Evolutionary conservation across 2,329 filamentous ascomycete species (phyloP).

Genomic region (Trichoderma afroharzianum): DNA sequence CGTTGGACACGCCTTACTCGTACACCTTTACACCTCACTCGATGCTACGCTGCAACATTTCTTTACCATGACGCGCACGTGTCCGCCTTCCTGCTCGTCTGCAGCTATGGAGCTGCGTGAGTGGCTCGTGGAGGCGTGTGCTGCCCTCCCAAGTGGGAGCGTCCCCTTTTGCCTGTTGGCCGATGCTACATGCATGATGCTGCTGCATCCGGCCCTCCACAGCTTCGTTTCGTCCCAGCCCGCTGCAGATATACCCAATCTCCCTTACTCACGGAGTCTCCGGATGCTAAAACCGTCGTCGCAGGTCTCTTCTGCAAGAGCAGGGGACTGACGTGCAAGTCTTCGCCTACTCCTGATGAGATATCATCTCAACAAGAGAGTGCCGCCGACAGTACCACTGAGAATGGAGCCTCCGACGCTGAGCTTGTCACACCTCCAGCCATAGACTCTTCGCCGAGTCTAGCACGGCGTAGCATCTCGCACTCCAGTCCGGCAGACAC

Average conservation of each 20-base stretch:
- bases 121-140: not conserved
- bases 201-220: not conserved
- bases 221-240: not conserved
- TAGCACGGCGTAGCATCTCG: constrained; percentile 13
- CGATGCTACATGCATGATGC: not conserved
- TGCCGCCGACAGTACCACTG: constrained; percentile 2
- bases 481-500: constrained; percentile 17
- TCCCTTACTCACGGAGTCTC: not conserved
- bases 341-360: constrained; percentile 23
- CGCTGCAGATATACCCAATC: not conserved
- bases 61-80: not conserved
- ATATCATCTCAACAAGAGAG: not conserved
- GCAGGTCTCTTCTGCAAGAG: constrained; percentile 35
- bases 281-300: not conserved
- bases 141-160: not conserved
- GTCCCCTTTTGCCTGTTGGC: not conserved
- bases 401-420: constrained; percentile 12
- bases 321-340: constrained; percentile 33
- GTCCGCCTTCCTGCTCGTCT: not conserved
- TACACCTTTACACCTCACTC: not conserved
- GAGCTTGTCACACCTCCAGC: constrained; percentile 3
- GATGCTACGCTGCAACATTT: not conserved
- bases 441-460: constrained; percentile 9
- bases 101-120: not conserved
- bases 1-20: too few relatives aligned